These are phyloP conservation scores for Ajuga reptans DNA, from an alignment of 305 asterid genomes.

Conservation along the genomic window DNA sequence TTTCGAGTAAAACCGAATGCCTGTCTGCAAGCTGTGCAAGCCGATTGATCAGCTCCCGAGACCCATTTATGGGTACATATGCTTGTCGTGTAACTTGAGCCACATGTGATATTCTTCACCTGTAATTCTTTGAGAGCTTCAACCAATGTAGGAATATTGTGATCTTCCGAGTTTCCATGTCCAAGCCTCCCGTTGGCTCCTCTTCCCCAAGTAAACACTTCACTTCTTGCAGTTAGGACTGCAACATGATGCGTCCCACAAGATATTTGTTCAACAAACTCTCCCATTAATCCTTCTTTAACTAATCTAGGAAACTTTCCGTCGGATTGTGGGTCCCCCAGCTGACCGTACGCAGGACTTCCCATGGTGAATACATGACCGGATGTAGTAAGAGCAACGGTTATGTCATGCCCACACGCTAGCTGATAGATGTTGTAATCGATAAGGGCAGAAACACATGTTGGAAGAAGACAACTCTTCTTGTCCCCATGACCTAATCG, in stretches of 20 bases:
- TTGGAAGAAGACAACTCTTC: slow-evolving; percentile 56
- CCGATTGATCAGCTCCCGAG: slow-evolving; percentile 77
- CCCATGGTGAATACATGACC: slow-evolving; percentile 91
- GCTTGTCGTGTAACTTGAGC: slow-evolving; percentile 68
- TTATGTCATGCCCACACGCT: slow-evolving; percentile 62
- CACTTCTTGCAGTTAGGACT: slow-evolving; percentile 65
- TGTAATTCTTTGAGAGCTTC: slow-evolving; percentile 70
- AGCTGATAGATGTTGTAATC: slow-evolving; percentile 80
- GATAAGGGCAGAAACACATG: slow-evolving; percentile 58
- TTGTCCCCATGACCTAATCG: slow-evolving; percentile 75
- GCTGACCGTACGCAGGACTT: slow-evolving; percentile 56
- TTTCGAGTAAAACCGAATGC: slow-evolving; percentile 86
- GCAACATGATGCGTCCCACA: slow-evolving; percentile 76
- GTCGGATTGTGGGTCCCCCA: slow-evolving; percentile 64
- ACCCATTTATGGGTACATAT: slow-evolving; percentile 92
- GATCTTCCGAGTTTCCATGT: slow-evolving; percentile 72
- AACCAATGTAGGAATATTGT: slow-evolving; percentile 56
- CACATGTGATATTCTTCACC: slow-evolving; percentile 72
- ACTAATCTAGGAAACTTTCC: slow-evolving; percentile 71
- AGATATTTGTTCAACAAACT: slow-evolving; percentile 75
- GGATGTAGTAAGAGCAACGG: slow-evolving; percentile 68
- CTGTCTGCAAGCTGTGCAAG: slow-evolving; percentile 69
- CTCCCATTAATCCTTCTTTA: slow-evolving; percentile 71
- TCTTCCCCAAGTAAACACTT: slow-evolving; percentile 80
- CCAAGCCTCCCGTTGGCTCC: slow-evolving; percentile 90